Evolutionary conservation across 2,329 filamentous ascomycete species (phyloP), one percentile per base, ranked within the genome.

Genomic region (Purpureocillium lavendulum): DNA sequence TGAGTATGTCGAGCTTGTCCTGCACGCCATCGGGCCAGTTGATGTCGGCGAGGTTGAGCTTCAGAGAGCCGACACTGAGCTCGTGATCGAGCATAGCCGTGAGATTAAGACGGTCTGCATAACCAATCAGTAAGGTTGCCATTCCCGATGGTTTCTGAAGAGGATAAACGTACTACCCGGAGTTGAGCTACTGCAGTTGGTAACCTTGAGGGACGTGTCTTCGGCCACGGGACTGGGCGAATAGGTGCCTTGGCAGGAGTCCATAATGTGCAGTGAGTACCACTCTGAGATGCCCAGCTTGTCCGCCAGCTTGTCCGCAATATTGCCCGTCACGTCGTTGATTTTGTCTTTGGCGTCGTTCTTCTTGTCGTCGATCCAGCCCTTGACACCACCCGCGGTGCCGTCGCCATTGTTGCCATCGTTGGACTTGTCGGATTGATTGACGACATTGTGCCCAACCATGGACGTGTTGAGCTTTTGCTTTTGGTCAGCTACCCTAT

Each of bases 231-330:
- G 58, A 39, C 70, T 69, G 24, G 67, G 66, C 31, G 59, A 57
- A 45, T 62, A 73, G 46, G 60, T 47, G 35, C 70, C 70, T 49
- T 70, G 56, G 51, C 70, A 73, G 4, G 59, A 53, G 30, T 61
- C 59, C 65, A 69, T 66, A 48, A 73, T 47, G 45, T 73, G 70
- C 24, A 73, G 44, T 13, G 68, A 71, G 48, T 73, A 73, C 70
- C 70, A 73, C 43, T 73, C 58, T 1, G 63, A 61, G 40, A 73
- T 64, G 17, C 69, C 68, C 21, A 73, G 54, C n/a, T 60, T 56
- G 11, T 61, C 56, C 36, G 61, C 57, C 34, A 70, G 37, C 38
- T 65, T 47, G 40, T 65, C 67, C 30, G 62, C 62, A 30, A 65
- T 44, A 7, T 64, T 56, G 40, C 63, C 59, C 5, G 57, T 55